These are phyloP conservation scores for Pseudocercospora vitis DNA, from an alignment of 2,329 filamentous ascomycete species.

Conservation along the genomic window DNA sequence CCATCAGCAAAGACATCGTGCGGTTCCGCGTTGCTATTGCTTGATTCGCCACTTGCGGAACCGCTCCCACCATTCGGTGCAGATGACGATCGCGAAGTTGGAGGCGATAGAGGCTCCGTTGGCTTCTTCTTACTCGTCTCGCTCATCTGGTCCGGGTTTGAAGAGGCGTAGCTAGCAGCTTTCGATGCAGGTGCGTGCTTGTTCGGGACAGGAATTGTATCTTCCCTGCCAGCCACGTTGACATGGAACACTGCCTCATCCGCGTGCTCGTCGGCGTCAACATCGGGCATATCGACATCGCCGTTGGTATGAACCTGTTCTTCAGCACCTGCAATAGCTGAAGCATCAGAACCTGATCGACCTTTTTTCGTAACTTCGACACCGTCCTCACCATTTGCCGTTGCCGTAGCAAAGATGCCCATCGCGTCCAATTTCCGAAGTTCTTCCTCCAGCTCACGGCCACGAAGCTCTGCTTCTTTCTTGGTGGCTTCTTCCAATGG, in stretches of 20 bases:
- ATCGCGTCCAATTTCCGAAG: constrained; percentile 72
- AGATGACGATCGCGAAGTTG: constrained; percentile 32
- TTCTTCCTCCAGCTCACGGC: constrained; percentile 67
- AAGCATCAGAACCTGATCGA: constrained; percentile 40
- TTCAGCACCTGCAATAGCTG: constrained; percentile 42
- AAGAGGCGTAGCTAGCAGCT: constrained; percentile 29
- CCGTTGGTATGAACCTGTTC: constrained; percentile 27
- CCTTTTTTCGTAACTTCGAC: constrained; percentile 30
- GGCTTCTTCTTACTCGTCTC: constrained; percentile 25
- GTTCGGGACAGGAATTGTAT: constrained; percentile 21
- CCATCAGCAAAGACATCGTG: constrained; percentile 57
- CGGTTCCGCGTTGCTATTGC: constrained; percentile 39
- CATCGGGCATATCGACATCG: constrained; percentile 35
- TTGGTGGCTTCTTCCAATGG: constrained; percentile 72
- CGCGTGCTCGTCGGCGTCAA: constrained; percentile 35
- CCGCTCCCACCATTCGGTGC: constrained; percentile 17
- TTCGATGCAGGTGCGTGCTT: constrained; percentile 29
- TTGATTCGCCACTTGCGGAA: constrained; percentile 21
- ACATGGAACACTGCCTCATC: constrained; percentile 31
- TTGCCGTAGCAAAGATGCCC: constrained; percentile 53
- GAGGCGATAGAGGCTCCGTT: constrained; percentile 38
- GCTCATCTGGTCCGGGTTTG: constrained; percentile 17
- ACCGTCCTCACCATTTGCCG: constrained; percentile 52
- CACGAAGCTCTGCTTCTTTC: constrained; percentile 78
- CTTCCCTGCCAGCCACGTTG: constrained; percentile 24